Percentiles rank a stretch among this genome's conserved stretches.
Evolutionary conservation across 768 basidiomycete genomes (phyloP).

Genomic region (Saitozyma sp.): DNA sequence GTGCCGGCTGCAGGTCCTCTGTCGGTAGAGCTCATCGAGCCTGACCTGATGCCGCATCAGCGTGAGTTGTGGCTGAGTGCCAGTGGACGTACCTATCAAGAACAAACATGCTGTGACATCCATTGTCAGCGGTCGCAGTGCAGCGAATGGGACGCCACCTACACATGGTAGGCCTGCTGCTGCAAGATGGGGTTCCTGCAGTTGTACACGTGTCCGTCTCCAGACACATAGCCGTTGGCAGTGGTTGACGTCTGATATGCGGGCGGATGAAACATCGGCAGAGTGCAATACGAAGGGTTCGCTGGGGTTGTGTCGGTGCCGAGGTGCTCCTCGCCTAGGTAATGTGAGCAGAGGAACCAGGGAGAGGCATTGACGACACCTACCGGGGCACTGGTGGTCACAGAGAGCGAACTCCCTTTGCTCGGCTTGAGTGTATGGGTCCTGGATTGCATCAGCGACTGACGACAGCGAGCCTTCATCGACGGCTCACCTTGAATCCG

Average conservation of each 20-base stretch:
- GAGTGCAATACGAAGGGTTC: neutral
- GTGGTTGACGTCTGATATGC: neutral
- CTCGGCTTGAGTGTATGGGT: neutral
- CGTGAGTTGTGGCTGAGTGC: neutral
- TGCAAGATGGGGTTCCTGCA: slow-evolving; percentile 8
- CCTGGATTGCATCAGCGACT: neutral
- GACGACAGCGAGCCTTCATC: neutral
- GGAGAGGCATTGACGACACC: neutral
- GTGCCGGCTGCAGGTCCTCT: neutral
- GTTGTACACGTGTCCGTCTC: neutral
- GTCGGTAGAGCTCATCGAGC: neutral
- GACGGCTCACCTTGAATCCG: neutral
- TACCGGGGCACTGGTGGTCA: slow-evolving; percentile 1
- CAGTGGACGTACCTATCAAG: slow-evolving; percentile 3
- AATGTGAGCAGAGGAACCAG: too few species aligned
- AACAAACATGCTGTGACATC: neutral
- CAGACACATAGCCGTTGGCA: neutral
- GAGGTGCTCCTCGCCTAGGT: slow-evolving; percentile 1
- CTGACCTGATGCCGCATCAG: neutral
- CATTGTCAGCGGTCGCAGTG: neutral
- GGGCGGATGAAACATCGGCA: slow-evolving; percentile 3
- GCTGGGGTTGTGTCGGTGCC: neutral
- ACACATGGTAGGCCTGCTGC: slow-evolving; percentile 1
- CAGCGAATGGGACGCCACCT: neutral
- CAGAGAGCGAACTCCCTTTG: neutral